Base-by-base conservation (phyloP, 768 basidiomycete genomes). In the Heimioporus sp. region DNA sequence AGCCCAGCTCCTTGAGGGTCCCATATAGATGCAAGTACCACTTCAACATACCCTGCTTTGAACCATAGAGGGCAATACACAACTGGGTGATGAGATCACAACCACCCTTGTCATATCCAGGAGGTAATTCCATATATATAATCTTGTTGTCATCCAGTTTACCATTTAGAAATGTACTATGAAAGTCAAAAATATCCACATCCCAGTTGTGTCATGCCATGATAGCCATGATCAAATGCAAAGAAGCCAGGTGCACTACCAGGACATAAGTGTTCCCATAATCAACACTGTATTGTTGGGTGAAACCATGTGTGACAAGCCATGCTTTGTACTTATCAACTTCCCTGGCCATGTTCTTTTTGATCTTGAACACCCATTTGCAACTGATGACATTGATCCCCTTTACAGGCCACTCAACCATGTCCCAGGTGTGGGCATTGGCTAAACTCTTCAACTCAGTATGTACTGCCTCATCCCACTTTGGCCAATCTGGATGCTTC, bases 341-440 rank as follows among this genome's bases (percentile, higher is more conserved):
- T 3, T 54, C 20, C 3, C 48, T 32, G 0, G 34, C 44, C 0
- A 37, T 17, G 5, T 49, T 44, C 34, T 49, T 49, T 11, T 49
- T 53, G 2, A 46, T 43, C 5, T 45, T 39, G 32, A 53, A 53
- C 17, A 53, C 52, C 52, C 48, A 54, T 30, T 54, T 49, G 17
- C 38, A 16, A 16, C 35, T 19, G 4, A 54, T n/a, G 0, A 43
- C 9, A n/a, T 43, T 43, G n/a, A n/a, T 31, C 16, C 16, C 16
- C 10, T 31, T 42, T 41, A 13, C 16, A 10, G 28, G 43, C 2
- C 16, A 10, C 9, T 15, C 16, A 3, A 43, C n/a, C 10, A 43
- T 16, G 9, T 43, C 11, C 28, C 30, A 43, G 15, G 30, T 43
- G 5, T 43, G 30, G 13, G 16, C 43, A 3, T 43, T 28, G 17